Evolutionary conservation across 805 yeast genomes (phyloP), one percentile per base, ranked within the genome.

Genomic region (Candida xyloterini): DNA sequence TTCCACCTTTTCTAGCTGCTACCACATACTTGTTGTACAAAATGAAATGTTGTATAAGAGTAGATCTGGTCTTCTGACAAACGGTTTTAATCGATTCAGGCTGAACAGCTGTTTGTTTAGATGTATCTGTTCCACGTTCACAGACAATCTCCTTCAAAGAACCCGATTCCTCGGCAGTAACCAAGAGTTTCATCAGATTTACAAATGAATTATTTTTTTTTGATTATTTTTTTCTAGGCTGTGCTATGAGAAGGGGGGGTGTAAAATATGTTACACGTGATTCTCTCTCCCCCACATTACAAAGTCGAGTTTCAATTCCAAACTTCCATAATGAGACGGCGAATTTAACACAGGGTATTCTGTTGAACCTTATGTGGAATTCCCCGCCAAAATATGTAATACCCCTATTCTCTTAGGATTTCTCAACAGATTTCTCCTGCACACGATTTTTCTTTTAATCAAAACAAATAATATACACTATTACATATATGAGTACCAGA

Each of bases 51-150:
- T 62, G 51, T 10, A 76, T 60, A 40, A 66, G 64, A 10, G 68
- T 53, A 32, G 47, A 52, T 34, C 67, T 58, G 1, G 62, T 48
- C 15, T 54, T 63, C 24, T 38, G 48, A 32, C 61, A 58, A 16
- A 46, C 36, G 16, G 65, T 65, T 7, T 51, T 51, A 10, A 81
- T 67, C 15, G 75, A 63, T 35, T 67, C 70, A 0, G 95, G 95
- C 55, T 81, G 85, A 10, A 66, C 61, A 0, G 83, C 82, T 24
- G 74, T 74, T 53, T 81, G 79, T 29, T 70, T 67, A 5, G 96
- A 84, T 3, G 96, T 88, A 53, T 90, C 95, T 0, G 91, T 81
- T 0, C 90, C 91, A 36, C 71, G 65, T 14, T 65, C 57, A 51
- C 88, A 87, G 5, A 70, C 54, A 7, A 86, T 65, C 55, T 81